These are phyloP conservation scores for Paraphaeosphaeria minitans DNA, from an alignment of 2,329 filamentous ascomycete species.

Conservation along the genomic window DNA sequence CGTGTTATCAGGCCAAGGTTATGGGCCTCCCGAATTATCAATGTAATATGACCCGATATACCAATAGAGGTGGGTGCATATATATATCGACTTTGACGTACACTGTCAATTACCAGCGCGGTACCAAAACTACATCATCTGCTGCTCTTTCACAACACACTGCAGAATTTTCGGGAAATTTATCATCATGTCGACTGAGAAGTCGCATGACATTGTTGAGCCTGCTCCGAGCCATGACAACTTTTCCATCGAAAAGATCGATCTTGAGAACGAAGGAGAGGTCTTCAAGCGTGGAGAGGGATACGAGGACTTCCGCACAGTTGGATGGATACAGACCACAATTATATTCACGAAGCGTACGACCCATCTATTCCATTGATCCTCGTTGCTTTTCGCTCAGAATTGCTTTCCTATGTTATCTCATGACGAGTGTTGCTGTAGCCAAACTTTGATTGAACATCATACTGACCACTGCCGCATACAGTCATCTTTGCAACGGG, in stretches of 20 bases:
- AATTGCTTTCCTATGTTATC: not conserved
- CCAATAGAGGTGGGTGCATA: constrained; percentile 10
- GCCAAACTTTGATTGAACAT: not conserved
- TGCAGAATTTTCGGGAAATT: not conserved
- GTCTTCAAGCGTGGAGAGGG: constrained; percentile 57
- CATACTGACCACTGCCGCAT: not conserved
- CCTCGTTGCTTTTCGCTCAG: not conserved
- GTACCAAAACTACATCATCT: not conserved
- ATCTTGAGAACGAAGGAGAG: constrained; percentile 49
- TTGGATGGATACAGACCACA: constrained; percentile 58
- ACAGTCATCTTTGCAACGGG: constrained; percentile 56
- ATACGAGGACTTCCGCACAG: constrained; percentile 59
- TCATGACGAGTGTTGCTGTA: not conserved
- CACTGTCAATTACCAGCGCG: not conserved
- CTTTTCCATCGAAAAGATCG: constrained; percentile 27
- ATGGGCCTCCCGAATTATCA: constrained; percentile 7
- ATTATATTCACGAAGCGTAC: constrained; percentile 59
- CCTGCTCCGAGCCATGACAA: constrained; percentile 29
- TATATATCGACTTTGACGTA: constrained; percentile 11
- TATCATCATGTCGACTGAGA: constrained; percentile 31
- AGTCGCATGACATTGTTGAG: constrained; percentile 30
- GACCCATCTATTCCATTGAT: not conserved
- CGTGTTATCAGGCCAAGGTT: constrained; percentile 19
- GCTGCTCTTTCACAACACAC: not conserved
- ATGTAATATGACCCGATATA: constrained; percentile 11